Conservation (phyloP, 2,329 filamentous ascomycete genomes). For the Fusarium palustre region DNA sequence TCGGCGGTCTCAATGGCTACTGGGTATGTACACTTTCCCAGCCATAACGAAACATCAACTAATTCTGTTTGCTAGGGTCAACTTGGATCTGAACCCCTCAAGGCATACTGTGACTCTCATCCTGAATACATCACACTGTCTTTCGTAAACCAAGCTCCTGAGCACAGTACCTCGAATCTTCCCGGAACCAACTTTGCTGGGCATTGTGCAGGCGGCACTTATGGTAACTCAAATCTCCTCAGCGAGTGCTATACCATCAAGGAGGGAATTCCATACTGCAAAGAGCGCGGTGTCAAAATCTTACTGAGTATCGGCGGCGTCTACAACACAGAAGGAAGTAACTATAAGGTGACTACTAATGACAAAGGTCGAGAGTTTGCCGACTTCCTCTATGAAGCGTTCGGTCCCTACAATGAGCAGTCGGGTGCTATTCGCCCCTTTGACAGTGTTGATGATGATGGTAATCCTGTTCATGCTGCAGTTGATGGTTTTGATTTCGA, state of each 20-base stretch:
- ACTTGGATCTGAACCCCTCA: conserved; percentile 49
- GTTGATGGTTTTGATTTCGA: conserved; percentile 60
- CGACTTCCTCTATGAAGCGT: conserved; percentile 54
- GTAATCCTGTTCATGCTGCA: conserved; percentile 41
- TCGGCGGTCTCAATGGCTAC: conserved; percentile 55
- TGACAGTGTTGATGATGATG: conserved; percentile 44
- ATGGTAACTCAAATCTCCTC: conserved; percentile 48
- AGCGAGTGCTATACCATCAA: conserved; percentile 53
- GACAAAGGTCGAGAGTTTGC: conserved; percentile 53
- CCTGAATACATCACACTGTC: conserved; percentile 54
- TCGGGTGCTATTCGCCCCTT: conserved; percentile 56
- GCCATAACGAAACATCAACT: background rate
- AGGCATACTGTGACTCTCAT: conserved; percentile 52
- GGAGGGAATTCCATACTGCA: conserved; percentile 57
- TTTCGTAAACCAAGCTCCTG: conserved; percentile 55
- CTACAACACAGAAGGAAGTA: conserved; percentile 40
- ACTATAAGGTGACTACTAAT: conserved; percentile 51
- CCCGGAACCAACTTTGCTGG: conserved; percentile 56
- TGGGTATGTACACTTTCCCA: conserved; percentile 49
- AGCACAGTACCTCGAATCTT: conserved; percentile 51
- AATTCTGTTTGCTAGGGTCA: conserved; percentile 50
- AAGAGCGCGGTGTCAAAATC: conserved; percentile 57
- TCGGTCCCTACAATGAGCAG: conserved; percentile 51
- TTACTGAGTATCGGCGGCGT: conserved; percentile 57
- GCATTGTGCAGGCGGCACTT: conserved; percentile 51